Percentiles rank a stretch among this genome's conserved stretches.
Evolutionary conservation across 2,329 filamentous ascomycete genomes (phyloP).

Genomic region (Dryadomyces quercus-mongolicae): DNA sequence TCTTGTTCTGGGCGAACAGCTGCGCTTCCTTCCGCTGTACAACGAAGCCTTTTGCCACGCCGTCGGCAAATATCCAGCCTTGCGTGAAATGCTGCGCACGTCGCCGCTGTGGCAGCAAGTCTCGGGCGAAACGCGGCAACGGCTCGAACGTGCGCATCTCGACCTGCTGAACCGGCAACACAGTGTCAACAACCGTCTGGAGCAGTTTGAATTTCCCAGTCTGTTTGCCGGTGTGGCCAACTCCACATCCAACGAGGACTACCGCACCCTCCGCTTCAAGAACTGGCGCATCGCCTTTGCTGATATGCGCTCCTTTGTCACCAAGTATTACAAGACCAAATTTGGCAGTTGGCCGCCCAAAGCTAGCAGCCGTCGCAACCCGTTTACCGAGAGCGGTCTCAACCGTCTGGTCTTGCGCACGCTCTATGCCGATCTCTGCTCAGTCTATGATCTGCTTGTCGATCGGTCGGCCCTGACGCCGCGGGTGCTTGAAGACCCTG

Average conservation of each 20-base stretch:
- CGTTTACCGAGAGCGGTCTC: slow-evolving; percentile 72
- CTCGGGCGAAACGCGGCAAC: slow-evolving; percentile 57
- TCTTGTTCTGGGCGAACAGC: slow-evolving; percentile 75
- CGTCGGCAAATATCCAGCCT: slow-evolving; percentile 71
- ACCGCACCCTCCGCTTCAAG: slow-evolving; percentile 71
- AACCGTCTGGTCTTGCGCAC: slow-evolving; percentile 74
- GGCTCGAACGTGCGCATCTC: slow-evolving; percentile 71
- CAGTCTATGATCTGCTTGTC: slow-evolving; percentile 78
- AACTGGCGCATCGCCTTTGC: slow-evolving; percentile 67
- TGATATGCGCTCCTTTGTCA: slow-evolving; percentile 60
- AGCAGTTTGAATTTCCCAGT: slow-evolving; percentile 82
- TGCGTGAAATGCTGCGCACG: slow-evolving; percentile 42
- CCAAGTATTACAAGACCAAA: slow-evolving; percentile 50
- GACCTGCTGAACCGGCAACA: slow-evolving; percentile 65
- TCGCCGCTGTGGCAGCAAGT: slow-evolving; percentile 58
- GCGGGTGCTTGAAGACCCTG: slow-evolving; percentile 54
- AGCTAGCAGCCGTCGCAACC: slow-evolving; percentile 82
- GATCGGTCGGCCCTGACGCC: slow-evolving; percentile 70
- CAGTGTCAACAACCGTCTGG: slow-evolving; percentile 59
- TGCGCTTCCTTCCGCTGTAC: slow-evolving; percentile 73
- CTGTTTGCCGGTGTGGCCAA: slow-evolving; percentile 81
- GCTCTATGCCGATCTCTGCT: slow-evolving; percentile 75
- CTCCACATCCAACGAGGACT: slow-evolving; percentile 65
- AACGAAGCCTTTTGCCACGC: slow-evolving; percentile 87
- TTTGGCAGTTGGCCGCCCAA: slow-evolving; percentile 78